These are phyloP conservation scores for Meripilus lineatus DNA, from an alignment of 1,284 basidiomycete species.

Conservation along the genomic window DNA sequence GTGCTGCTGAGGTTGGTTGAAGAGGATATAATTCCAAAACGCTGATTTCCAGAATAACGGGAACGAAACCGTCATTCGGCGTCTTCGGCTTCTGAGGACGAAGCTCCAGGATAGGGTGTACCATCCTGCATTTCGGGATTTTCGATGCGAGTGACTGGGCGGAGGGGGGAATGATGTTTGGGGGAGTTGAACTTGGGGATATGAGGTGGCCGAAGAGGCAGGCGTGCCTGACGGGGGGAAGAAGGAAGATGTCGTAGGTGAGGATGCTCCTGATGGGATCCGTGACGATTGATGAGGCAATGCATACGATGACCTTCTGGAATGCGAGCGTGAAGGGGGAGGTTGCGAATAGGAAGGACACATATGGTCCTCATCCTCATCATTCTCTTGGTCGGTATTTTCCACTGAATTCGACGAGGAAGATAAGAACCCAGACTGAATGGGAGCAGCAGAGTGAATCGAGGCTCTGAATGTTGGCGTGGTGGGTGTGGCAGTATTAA, in stretches of 20 bases:
- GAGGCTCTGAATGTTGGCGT: conserved; percentile 1
- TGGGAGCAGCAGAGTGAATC: conserved; percentile 1
- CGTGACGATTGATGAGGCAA: not conserved
- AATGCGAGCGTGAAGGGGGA: not conserved
- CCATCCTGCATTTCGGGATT: not conserved
- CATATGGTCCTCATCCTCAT: not conserved
- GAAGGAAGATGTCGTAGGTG: not conserved
- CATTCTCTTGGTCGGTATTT: not conserved
- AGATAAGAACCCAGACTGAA: not conserved
- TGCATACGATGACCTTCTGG: not conserved
- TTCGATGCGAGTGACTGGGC: not conserved
- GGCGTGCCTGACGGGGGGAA: not conserved
- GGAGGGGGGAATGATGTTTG: not conserved
- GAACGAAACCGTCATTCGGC: conserved; percentile 4
- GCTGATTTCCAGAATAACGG: not conserved
- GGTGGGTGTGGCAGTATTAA: too few relatives aligned
- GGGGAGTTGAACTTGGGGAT: not conserved
- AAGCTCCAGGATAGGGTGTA: conserved; percentile 8
- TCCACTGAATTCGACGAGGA: not conserved
- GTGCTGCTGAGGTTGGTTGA: too few relatives aligned
- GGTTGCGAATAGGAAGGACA: not conserved
- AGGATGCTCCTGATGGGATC: not conserved
- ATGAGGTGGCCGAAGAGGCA: not conserved
- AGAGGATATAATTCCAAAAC: too few relatives aligned
- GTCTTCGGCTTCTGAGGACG: conserved; percentile 3